These are phyloP conservation scores for Dothideomycetes sp. DNA, from an alignment of 2,329 filamentous ascomycete genomes.

Conservation along the genomic window DNA sequence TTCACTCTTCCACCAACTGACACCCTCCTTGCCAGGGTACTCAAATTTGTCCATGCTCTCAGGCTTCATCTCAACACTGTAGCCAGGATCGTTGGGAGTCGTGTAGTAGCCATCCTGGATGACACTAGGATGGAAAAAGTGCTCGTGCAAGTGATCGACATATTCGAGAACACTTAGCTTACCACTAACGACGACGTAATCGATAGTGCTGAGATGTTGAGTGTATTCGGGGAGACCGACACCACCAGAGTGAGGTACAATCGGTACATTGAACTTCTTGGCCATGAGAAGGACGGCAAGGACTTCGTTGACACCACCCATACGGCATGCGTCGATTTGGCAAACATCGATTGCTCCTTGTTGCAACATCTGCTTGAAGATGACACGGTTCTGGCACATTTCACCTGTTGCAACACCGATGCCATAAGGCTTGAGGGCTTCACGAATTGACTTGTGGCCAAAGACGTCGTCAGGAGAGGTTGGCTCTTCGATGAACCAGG, in stretches of 20 bases:
- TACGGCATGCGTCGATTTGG: conserved; percentile 81
- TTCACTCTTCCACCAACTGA: conserved; percentile 78
- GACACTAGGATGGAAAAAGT: conserved; percentile 72
- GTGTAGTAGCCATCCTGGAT: conserved; percentile 83
- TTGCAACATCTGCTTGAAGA: conserved; percentile 86
- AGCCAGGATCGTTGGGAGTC: conserved; percentile 73
- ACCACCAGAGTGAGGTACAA: conserved; percentile 82
- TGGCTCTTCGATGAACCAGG: conserved; percentile 92
- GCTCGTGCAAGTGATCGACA: conserved; percentile 88
- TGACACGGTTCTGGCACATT: conserved; percentile 90
- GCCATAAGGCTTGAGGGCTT: conserved; percentile 63
- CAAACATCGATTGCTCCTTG: conserved; percentile 75
- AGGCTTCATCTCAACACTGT: conserved; percentile 88
- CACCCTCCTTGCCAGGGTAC: conserved; percentile 67
- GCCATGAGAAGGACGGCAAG: conserved; percentile 84
- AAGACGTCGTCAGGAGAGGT: conserved; percentile 84
- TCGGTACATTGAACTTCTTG: conserved; percentile 66
- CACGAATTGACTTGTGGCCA: conserved; percentile 75
- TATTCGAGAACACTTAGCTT: conserved; percentile 79
- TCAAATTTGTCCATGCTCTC: conserved; percentile 73
- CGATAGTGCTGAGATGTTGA: conserved; percentile 83
- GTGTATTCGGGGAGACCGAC: conserved; percentile 91
- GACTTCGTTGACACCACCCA: conserved; percentile 86
- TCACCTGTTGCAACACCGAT: conserved; percentile 87
- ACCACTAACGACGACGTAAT: conserved; percentile 79